Evolutionary conservation across 208 protist genomes (phyloP).

Genomic region (Wallacemonas collosoma): DNA sequence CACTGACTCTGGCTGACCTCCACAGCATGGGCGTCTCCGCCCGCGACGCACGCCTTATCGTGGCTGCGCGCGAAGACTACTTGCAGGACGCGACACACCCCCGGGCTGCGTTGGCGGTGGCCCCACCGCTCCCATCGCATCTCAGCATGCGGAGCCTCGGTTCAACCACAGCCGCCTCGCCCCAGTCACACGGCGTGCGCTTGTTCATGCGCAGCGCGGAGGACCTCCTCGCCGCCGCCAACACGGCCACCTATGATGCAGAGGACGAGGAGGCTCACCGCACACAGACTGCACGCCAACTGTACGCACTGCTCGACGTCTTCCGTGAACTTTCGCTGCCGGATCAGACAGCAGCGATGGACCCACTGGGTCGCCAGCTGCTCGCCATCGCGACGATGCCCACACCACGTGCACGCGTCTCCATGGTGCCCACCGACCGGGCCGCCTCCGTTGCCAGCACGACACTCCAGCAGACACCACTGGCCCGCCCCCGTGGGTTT

Average conservation of each 20-base stretch:
- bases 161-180: slow-evolving; percentile 7
- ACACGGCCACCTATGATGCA: slow-evolving; percentile 4
- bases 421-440: slow-evolving; percentile 10
- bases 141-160: slow-evolving; percentile 15
- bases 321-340: slow-evolving; percentile 38
- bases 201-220: slow-evolving; percentile 32
- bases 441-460: background rate
- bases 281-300: slow-evolving; percentile 32
- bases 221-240: slow-evolving; percentile 15
- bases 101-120: background rate
- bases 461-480: background rate
- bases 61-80: slow-evolving; percentile 32
- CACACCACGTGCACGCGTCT: slow-evolving; percentile 15
- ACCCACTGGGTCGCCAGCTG: slow-evolving; percentile 41
- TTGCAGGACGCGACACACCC: slow-evolving; percentile 21
- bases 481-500: background rate
- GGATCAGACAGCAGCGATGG: slow-evolving; percentile 46
- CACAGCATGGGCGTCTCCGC: slow-evolving; percentile 42
- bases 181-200: slow-evolving; percentile 20
- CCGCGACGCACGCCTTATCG: slow-evolving; percentile 43
- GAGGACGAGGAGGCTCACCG: slow-evolving; percentile 22
- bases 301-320: slow-evolving; percentile 43
- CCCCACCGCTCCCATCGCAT: background rate
- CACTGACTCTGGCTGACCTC: slow-evolving; percentile 40
- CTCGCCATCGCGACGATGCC: slow-evolving; percentile 17